A percentile compares a stretch with the other conserved stretches of the same genome.
Evolutionary conservation across 2,329 filamentous ascomycete genomes (phyloP).

Genomic region (Beauveria scarabaeidicola): DNA sequence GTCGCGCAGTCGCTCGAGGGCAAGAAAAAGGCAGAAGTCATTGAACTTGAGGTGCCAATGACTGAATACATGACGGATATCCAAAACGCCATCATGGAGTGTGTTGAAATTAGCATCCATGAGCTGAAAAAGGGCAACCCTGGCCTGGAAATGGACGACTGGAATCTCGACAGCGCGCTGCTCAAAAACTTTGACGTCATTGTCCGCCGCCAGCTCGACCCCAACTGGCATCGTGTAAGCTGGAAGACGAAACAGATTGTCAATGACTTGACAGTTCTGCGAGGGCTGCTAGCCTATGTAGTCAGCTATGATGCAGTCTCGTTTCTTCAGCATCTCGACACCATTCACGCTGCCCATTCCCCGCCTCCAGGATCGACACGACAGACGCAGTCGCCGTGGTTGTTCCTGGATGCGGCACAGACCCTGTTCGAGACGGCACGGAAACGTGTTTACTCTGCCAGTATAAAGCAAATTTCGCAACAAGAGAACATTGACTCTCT

Average conservation of each 20-base stretch:
- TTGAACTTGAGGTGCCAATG: constrained; percentile 94
- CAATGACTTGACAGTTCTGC: constrained; percentile 73
- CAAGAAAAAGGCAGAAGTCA: constrained; percentile 89
- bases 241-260: constrained; percentile 95
- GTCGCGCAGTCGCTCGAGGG: constrained; percentile 87
- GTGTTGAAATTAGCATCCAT: constrained; percentile 87
- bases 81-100: constrained; percentile 90
- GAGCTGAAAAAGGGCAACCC: constrained; percentile 88
- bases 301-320: constrained; percentile 83
- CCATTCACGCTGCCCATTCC: constrained; percentile 82
- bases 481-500: constrained; percentile 51
- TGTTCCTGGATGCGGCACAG: constrained; percentile 91
- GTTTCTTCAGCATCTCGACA: constrained; percentile 89
- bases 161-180: constrained; percentile 88
- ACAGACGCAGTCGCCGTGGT: constrained; percentile 88
- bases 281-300: constrained; percentile 72
- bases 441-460: constrained; percentile 73
- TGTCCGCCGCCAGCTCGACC: constrained; percentile 81
- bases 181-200: constrained; percentile 88
- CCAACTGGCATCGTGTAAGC: constrained; percentile 94
- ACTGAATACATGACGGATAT: constrained; percentile 89
- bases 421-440: constrained; percentile 89
- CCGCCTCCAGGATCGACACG: constrained; percentile 79
- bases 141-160: constrained; percentile 91
- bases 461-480: constrained; percentile 42